Conservation (phyloP, 1,139 yeast genomes). For the Yamadazyma atmosphaerica region DNA sequence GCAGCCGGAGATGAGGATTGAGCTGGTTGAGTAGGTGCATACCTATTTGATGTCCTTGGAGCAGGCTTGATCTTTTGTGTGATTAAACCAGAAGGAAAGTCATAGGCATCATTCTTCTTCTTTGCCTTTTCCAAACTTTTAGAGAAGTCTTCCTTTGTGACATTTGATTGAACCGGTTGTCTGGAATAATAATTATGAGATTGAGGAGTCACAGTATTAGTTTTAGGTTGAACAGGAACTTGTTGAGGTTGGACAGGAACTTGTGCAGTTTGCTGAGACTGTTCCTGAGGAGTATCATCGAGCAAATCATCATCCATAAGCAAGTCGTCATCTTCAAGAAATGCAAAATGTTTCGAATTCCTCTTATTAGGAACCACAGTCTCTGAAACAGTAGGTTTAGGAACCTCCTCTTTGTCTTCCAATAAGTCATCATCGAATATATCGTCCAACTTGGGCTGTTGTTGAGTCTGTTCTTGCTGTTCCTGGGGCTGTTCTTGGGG, state of each 20-base stretch:
- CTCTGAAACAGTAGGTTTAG: no score
- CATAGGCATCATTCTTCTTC: slow-evolving; percentile 73
- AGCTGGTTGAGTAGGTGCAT: slow-evolving; percentile 23
- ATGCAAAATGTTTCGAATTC: slow-evolving; percentile 6
- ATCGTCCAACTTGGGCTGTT: slow-evolving; percentile 9
- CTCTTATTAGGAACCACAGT: not conserved
- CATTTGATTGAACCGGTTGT: not conserved
- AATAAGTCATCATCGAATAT: slow-evolving; percentile 14
- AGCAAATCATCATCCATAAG: slow-evolving; percentile 18
- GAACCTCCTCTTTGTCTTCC: slow-evolving; percentile 9
- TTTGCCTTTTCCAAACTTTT: slow-evolving; percentile 45
- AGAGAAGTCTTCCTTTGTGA: slow-evolving; percentile 8
- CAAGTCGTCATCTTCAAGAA: slow-evolving; percentile 19
- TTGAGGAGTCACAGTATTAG: no score
- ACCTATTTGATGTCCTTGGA: slow-evolving; percentile 25
- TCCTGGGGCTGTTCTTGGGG: not conserved
- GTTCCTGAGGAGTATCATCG: slow-evolving; percentile 8
- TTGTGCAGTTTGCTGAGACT: no score
- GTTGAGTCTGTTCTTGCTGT: not conserved
- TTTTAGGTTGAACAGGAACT: not conserved
- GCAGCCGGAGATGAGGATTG: not conserved
- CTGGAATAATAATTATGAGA: not conserved
- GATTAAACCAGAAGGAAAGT: slow-evolving; percentile 68
- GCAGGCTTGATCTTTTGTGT: slow-evolving; percentile 36
- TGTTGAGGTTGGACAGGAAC: not conserved